These are phyloP conservation scores for Penicillium waksmanii DNA, from an alignment of 495 filamentous ascomycete species.

Conservation along the genomic window DNA sequence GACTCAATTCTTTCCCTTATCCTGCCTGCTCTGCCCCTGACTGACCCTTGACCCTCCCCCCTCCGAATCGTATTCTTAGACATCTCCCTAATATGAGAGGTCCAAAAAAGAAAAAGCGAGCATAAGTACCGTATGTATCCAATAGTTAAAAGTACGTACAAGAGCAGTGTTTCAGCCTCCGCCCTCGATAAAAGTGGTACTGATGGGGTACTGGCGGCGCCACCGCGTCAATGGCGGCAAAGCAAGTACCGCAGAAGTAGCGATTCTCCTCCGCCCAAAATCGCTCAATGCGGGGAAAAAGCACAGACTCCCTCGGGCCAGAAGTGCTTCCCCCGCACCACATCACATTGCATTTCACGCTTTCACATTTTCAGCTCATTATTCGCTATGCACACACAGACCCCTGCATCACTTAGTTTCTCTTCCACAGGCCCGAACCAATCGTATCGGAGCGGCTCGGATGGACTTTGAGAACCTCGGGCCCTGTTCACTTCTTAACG, in stretches of 20 bases:
- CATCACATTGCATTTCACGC: background rate
- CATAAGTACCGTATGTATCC: too few species aligned
- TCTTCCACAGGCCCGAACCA: background rate
- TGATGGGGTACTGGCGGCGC: conserved; percentile 2
- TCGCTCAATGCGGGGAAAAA: conserved; percentile 20
- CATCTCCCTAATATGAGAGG: background rate
- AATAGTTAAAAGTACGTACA: too few species aligned
- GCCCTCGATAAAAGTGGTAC: background rate
- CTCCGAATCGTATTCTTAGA: too few species aligned
- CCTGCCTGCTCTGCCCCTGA: too few species aligned
- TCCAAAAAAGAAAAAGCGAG: background rate
- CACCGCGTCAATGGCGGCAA: background rate
- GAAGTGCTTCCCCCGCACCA: conserved; percentile 15
- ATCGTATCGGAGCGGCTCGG: background rate
- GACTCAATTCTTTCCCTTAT: background rate
- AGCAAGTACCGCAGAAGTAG: conserved; percentile 15
- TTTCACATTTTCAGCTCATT: too few species aligned
- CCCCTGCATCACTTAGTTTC: background rate
- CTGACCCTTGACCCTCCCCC: too few species aligned
- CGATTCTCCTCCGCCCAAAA: background rate
- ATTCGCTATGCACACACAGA: background rate
- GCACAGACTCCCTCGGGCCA: conserved; percentile 21
- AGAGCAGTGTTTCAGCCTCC: conserved; percentile 16
- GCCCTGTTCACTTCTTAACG: background rate
- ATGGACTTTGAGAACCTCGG: background rate